Evolutionary conservation across 106 monocot species (phyloP).

Genomic region (Dioscorea alata): DNA sequence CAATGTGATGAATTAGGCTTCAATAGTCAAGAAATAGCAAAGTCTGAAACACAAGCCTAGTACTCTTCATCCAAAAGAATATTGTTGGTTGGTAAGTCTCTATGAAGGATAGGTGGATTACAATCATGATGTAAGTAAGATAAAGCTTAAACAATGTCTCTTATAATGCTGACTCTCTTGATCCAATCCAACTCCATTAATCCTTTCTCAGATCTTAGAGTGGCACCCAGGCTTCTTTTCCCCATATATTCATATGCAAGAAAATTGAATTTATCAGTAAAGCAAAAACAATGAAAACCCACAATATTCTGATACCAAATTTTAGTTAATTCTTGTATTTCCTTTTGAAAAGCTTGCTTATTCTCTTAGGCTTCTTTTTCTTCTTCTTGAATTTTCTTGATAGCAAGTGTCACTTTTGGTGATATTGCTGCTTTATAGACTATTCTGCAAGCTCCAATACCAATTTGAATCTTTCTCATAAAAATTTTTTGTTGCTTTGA

Average conservation of each 20-base stretch:
- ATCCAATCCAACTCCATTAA: too few relatives aligned
- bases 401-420: conserved; percentile 2
- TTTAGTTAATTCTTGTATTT: conserved; percentile 10
- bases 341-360: conserved; percentile 15
- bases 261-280: background rate
- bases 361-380: conserved; percentile 6
- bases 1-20: conserved; percentile 14
- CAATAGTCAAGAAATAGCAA: conserved; percentile 14
- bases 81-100: conserved; percentile 16
- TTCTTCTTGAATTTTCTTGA: conserved; percentile 13
- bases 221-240: conserved; percentile 17
- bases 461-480: conserved; percentile 24
- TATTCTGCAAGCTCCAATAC: conserved; percentile 12
- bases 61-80: conserved; percentile 14
- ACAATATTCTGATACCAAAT: conserved; percentile 19
- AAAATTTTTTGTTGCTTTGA: conserved; percentile 22
- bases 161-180: conserved; percentile 7
- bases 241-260: conserved; percentile 28
- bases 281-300: conserved; percentile 23
- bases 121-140: conserved; percentile 19
- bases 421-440: conserved; percentile 18
- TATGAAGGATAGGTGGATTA: conserved; percentile 4
- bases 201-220: too few relatives aligned
- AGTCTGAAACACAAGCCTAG: conserved; percentile 21
- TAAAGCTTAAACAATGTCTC: conserved; percentile 19